Percentiles rank a stretch among this genome's conserved stretches.
phyloP scores from a whole-genome alignment of 257 asterid species.

The Lycium barbarum region DNA sequence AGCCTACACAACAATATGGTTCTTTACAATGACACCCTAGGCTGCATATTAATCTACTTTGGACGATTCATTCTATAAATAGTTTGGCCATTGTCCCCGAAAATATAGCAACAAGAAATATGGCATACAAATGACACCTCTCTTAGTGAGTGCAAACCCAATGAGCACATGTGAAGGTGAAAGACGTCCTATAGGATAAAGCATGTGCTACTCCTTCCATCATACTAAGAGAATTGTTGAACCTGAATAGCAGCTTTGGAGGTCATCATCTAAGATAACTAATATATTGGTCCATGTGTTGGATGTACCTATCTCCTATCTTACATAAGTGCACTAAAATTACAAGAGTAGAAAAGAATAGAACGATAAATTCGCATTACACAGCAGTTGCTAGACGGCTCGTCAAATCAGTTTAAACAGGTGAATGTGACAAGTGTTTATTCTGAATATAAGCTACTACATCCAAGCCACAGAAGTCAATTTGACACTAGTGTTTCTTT shows the following conservation, averaged over 20 bases:
- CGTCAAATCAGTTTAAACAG: background rate
- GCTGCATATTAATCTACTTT: background rate
- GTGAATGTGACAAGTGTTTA: background rate
- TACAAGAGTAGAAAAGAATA: background rate
- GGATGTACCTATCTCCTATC: background rate
- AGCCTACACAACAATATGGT: background rate
- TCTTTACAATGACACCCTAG: background rate
- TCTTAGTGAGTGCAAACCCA: background rate
- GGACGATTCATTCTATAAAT: background rate
- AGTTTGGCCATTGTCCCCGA: background rate
- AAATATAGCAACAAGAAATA: background rate
- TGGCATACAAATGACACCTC: background rate
- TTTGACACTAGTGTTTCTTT: background rate
- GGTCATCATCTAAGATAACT: background rate
- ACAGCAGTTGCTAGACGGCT: background rate
- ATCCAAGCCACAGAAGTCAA: background rate
- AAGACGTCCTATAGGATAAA: background rate
- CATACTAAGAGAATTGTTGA: too few relatives aligned
- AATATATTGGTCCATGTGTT: background rate
- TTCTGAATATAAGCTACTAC: background rate
- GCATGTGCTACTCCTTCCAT: background rate
- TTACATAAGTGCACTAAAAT: background rate
- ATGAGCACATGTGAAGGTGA: background rate
- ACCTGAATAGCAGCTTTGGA: background rate
- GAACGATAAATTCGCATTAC: background rate